Evolutionary conservation across 768 basidiomycete species (phyloP), one percentile per base, ranked within the genome.

Genomic region (Leucogyrophana mollusca): DNA sequence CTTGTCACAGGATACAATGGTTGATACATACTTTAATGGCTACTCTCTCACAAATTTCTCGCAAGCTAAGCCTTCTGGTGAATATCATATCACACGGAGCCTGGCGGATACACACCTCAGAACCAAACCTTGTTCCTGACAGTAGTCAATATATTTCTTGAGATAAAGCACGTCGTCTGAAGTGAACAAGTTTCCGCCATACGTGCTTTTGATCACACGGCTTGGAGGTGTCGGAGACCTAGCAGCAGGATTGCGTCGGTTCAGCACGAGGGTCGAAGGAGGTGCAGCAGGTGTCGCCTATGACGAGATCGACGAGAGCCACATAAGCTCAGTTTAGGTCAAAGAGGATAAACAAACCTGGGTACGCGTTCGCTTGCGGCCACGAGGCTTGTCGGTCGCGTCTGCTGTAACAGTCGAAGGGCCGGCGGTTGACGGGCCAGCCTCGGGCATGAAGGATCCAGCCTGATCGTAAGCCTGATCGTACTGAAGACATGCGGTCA

Each of bases 101-200:
- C n/a, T 24, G 16, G 23, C 9, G 37, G 16, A 22, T 40, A 53
- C 67, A 36, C 45, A 86, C 86, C 86, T 90, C 35, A 93, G 70
- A 8, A 91, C 87, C 7, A 90, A 64, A 30, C 90, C 90, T 62
- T 91, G 86, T 46, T 91, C 88, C 57, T 90, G 89, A 58, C 90
- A 93, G 56, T 90, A 93, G 55, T 91, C 88, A 37, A 93, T 93
- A 60, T 93, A 93, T 60, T 82, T 85, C 59, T 90, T 90, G 50
- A 93, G 74, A 61, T 92, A 93, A 27, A 79, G 46, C 34, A 93
- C 80, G 59, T 93, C 90, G 39, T 92, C 90, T 2, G 83, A 75
- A 0, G 90, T 93, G 58, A 93, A 93, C 32, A 91, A 62, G 58
- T 93, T 92, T 11, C 90, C 90, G 35, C 90, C 90, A 56, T 91